phyloP scores from a whole-genome alignment of 2,329 filamentous ascomycete species.

The Talaromyces sp. region DNA sequence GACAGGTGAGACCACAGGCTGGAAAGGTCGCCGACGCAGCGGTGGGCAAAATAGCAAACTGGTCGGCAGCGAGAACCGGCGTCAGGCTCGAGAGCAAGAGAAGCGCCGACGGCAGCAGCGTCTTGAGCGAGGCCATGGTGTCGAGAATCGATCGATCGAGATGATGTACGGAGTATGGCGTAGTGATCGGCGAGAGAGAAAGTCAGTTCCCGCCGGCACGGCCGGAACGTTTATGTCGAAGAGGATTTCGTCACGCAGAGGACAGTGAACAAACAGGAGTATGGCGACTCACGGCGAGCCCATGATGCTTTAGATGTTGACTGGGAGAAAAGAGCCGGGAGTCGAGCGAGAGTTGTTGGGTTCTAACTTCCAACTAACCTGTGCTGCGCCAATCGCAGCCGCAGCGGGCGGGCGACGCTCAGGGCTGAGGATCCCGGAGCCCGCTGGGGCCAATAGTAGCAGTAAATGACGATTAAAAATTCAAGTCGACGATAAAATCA shows the following conservation, averaged over 20 bases:
- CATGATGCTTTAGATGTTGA: not conserved
- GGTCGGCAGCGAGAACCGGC: slow-evolving; percentile 17
- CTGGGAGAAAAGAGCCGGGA: not conserved
- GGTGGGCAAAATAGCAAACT: slow-evolving; percentile 29
- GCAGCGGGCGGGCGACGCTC: not conserved
- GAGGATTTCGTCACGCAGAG: not conserved
- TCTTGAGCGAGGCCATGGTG: not conserved
- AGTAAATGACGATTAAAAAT: too few relatives aligned
- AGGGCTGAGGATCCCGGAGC: not conserved
- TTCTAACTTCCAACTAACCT: not conserved
- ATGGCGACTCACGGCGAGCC: not conserved
- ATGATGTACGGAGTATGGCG: not conserved
- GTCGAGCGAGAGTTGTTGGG: not conserved
- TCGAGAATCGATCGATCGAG: not conserved
- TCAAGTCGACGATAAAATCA: too few relatives aligned
- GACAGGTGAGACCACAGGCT: slow-evolving; percentile 57
- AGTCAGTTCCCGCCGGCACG: not conserved
- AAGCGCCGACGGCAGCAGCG: not conserved
- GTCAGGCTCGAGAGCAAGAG: not conserved
- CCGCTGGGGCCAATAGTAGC: not conserved
- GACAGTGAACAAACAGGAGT: not conserved
- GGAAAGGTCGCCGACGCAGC: slow-evolving; percentile 50
- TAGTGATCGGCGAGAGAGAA: not conserved
- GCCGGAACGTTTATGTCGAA: not conserved
- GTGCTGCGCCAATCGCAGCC: not conserved